phyloP scores from a whole-genome alignment of 2,329 filamentous ascomycete genomes.

The Nigrospora oryzae region DNA sequence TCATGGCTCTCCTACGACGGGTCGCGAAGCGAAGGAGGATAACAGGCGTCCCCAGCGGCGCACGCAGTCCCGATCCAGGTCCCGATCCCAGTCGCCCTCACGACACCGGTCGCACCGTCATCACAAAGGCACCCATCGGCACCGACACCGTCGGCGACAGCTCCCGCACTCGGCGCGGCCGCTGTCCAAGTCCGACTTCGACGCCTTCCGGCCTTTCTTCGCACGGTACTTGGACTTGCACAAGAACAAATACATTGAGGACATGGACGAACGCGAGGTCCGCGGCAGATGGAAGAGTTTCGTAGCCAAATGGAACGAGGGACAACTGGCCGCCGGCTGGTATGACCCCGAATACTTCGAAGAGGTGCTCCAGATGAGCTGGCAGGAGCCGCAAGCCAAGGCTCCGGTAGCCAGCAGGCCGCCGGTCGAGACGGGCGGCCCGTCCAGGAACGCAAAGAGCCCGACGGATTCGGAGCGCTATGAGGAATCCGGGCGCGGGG shows the following conservation, averaged over 20 bases:
- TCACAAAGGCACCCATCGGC: slow-evolving; percentile 22
- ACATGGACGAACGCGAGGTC: slow-evolving; percentile 65
- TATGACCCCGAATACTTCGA: slow-evolving; percentile 71
- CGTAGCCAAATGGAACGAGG: slow-evolving; percentile 81
- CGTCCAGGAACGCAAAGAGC: no score
- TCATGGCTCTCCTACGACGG: no score
- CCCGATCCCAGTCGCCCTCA: no score
- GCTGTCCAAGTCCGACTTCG: slow-evolving; percentile 62
- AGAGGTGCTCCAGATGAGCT: slow-evolving; percentile 12
- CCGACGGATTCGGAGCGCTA: no score
- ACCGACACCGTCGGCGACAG: slow-evolving; percentile 24
- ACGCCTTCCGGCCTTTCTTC: slow-evolving; percentile 61
- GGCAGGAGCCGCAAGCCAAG: no score
- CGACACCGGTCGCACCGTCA: slow-evolving; percentile 11
- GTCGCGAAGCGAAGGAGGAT: no score
- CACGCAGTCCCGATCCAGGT: no score
- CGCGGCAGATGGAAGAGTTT: slow-evolving; percentile 93
- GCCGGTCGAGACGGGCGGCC: no score
- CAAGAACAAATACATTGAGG: slow-evolving; percentile 63
- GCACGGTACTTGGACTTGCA: slow-evolving; percentile 83
- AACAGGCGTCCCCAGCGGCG: no score
- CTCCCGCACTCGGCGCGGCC: slow-evolving; percentile 60
- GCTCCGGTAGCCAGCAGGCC: not conserved
- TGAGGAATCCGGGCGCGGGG: not conserved
- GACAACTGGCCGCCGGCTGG: slow-evolving; percentile 83